phyloP scores from a whole-genome alignment of 2,329 filamentous ascomycete species.

The Colletotrichum sp. region DNA sequence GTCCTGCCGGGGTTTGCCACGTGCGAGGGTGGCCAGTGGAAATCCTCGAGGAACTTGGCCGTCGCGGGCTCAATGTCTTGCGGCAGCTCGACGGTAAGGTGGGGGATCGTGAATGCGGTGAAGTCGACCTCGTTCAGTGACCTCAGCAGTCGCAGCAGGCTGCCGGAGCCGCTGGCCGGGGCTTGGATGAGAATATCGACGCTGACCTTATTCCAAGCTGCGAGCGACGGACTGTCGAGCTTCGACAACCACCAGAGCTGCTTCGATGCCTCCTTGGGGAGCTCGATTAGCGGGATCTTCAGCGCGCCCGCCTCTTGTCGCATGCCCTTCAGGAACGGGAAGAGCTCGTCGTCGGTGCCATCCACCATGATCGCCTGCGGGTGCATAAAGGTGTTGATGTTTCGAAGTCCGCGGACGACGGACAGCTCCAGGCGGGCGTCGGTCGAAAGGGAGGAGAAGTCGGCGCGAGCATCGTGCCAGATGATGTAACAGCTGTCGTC shows the following conservation, averaged over 20 bases:
- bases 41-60: constrained; percentile 64
- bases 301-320: constrained; percentile 57
- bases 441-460: constrained; percentile 73
- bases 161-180: constrained; percentile 71
- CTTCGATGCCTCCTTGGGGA: constrained; percentile 68
- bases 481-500: constrained; percentile 70
- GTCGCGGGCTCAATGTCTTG: constrained; percentile 70
- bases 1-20: constrained; percentile 32
- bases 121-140: constrained; percentile 82
- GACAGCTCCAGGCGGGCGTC: constrained; percentile 72
- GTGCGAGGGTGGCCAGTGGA: constrained; percentile 68
- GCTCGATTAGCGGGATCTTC: constrained; percentile 71
- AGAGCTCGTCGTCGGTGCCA: constrained; percentile 68
- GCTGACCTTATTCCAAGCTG: constrained; percentile 77
- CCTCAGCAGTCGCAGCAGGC: constrained; percentile 75
- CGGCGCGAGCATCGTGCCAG: constrained; percentile 76
- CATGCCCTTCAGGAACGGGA: constrained; percentile 68
- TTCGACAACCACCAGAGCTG: constrained; percentile 78
- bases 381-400: constrained; percentile 76
- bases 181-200: constrained; percentile 88
- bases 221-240: constrained; percentile 75
- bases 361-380: constrained; percentile 81
- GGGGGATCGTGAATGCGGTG: constrained; percentile 69
- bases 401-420: constrained; percentile 68
- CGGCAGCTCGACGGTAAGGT: constrained; percentile 86